phyloP scores from a whole-genome alignment of 768 basidiomycete genomes.

The Lactarius akahatsu region DNA sequence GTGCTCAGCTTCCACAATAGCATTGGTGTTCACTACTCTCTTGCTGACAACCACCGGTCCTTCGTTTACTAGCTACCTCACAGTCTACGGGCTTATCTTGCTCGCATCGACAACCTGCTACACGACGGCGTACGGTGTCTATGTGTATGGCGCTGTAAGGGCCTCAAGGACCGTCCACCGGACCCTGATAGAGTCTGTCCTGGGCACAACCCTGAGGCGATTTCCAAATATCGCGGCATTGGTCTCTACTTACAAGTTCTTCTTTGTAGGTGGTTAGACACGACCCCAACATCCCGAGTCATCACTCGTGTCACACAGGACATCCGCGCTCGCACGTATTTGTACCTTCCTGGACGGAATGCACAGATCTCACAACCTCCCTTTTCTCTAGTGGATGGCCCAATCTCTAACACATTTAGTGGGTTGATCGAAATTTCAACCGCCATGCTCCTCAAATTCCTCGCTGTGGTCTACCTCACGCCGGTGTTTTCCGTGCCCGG shows the following conservation, averaged over 20 bases:
- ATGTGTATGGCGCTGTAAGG: constrained; percentile 47
- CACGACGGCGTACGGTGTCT: constrained; percentile 39
- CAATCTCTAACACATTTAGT: constrained; percentile 33
- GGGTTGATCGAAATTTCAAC: constrained; percentile 36
- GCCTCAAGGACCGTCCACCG: constrained; percentile 57
- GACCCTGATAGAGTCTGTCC: constrained; percentile 50
- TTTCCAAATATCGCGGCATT: constrained; percentile 32
- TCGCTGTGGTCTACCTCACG: constrained; percentile 40
- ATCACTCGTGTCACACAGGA: constrained; percentile 68
- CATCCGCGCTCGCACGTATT: constrained; percentile 42
- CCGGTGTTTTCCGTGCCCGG: constrained; percentile 46
- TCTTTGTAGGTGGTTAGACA: constrained; percentile 47
- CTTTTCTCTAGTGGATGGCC: constrained; percentile 37
- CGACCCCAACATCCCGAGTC: constrained; percentile 55
- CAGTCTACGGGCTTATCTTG: constrained; percentile 42
- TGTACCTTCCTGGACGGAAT: not conserved
- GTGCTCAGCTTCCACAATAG: constrained; percentile 10
- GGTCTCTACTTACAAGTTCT: not conserved
- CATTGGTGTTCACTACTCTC: not conserved
- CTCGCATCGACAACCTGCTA: constrained; percentile 37
- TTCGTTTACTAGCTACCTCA: constrained; percentile 45
- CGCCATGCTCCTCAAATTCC: constrained; percentile 39
- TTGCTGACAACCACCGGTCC: not conserved
- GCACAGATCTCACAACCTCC: not conserved
- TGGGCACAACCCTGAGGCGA: constrained; percentile 63